These are phyloP conservation scores for Pichia thaimueangensis DNA, from an alignment of 805 yeast genomes.

Conservation along the genomic window DNA sequence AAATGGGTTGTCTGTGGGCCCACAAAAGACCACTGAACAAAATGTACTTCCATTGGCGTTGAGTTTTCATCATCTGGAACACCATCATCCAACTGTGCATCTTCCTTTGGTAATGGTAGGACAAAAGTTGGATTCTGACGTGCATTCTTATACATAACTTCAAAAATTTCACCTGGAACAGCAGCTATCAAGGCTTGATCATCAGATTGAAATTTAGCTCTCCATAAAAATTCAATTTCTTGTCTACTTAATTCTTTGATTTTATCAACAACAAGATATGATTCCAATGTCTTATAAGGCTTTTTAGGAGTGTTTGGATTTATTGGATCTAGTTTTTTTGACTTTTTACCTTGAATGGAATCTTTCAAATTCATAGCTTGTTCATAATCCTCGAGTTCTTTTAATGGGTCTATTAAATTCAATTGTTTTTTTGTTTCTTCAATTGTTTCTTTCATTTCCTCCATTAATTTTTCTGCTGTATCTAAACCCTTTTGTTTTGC, in stretches of 20 bases:
- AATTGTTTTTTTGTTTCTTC: slow-evolving; percentile 49
- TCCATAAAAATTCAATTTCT: slow-evolving; percentile 82
- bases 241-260: slow-evolving; percentile 44
- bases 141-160: slow-evolving; percentile 59
- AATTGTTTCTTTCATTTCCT: slow-evolving; percentile 55
- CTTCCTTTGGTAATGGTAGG: slow-evolving; percentile 76
- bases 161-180: slow-evolving; percentile 50
- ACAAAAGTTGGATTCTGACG: slow-evolving; percentile 74
- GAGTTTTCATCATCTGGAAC: slow-evolving; percentile 16
- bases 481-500: slow-evolving; percentile 38
- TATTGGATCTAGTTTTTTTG: slow-evolving; percentile 30
- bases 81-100: slow-evolving; percentile 33
- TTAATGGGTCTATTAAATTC: slow-evolving; percentile 60
- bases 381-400: slow-evolving; percentile 50
- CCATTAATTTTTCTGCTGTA: slow-evolving; percentile 54
- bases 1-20: slow-evolving; percentile 83
- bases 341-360: slow-evolving; percentile 17
- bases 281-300: slow-evolving; percentile 67
- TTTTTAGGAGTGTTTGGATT: slow-evolving; percentile 28
- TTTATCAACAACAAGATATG: slow-evolving; percentile 68
- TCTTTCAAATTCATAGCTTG: slow-evolving; percentile 19
- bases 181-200: slow-evolving; percentile 61
- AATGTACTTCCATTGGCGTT: slow-evolving; percentile 67
- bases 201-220: slow-evolving; percentile 67
- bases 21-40: slow-evolving; percentile 88